Percentiles rank a stretch among this genome's conserved stretches.
These are phyloP conservation scores for Tilletia horrida DNA, from an alignment of 1,284 basidiomycete genomes.

Conservation along the genomic window DNA sequence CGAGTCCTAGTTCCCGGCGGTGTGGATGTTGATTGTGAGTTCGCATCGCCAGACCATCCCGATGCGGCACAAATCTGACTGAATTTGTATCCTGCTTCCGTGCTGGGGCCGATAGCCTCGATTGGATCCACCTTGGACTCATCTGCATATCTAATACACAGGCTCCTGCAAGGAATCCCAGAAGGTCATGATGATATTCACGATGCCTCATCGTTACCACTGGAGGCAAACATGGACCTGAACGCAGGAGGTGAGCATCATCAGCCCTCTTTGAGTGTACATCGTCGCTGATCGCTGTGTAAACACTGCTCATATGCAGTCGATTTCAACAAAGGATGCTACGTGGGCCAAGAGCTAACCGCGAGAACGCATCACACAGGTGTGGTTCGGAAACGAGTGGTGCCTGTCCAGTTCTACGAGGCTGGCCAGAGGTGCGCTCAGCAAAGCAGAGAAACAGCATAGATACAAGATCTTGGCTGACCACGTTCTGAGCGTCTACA, in stretches of 20 bases:
- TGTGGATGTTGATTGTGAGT: neutral
- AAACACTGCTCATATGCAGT: constrained; percentile 61
- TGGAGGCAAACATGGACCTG: constrained; percentile 88
- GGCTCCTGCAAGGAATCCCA: constrained; percentile 78
- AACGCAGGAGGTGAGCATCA: constrained; percentile 77
- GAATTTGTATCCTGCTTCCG: no score
- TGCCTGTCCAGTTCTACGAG: constrained; percentile 63
- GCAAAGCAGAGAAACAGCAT: no score
- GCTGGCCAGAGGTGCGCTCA: constrained; percentile 12
- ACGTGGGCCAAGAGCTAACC: constrained; percentile 94
- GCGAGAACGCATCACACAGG: constrained; percentile 96
- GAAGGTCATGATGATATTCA: constrained; percentile 79
- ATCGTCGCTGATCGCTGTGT: neutral
- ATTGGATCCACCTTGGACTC: no score
- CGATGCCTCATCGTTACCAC: constrained; percentile 75
- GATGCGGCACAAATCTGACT: no score
- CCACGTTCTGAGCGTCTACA: constrained; percentile 4
- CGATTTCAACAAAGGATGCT: constrained; percentile 96
- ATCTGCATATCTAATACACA: constrained; percentile 67
- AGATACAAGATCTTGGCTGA: neutral
- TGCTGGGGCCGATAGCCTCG: neutral
- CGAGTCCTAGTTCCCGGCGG: constrained; percentile 29
- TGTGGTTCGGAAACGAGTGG: constrained; percentile 80
- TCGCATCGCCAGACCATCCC: no score
- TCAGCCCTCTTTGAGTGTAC: no score